phyloP scores from a whole-genome alignment of 73 alveolate genomes.

The Symbiodinium pilosum region DNA sequence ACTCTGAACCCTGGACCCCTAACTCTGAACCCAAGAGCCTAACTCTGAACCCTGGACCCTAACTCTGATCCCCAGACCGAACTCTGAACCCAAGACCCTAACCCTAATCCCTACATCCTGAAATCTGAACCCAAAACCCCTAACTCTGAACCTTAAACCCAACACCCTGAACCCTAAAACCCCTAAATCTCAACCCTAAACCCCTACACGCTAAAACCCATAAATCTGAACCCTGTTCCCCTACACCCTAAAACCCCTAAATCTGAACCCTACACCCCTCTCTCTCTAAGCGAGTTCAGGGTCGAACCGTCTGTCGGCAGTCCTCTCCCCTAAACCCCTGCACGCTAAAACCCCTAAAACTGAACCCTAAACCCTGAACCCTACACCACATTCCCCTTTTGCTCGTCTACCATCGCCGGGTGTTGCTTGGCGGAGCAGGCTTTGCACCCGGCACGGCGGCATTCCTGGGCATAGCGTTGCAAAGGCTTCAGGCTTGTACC shows the following conservation, averaged over 20 bases:
- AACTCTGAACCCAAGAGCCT: neutral
- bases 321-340: too few species aligned
- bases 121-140: too few species aligned
- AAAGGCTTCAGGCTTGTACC: too few species aligned
- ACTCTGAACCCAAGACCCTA: neutral
- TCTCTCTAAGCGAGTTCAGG: too few species aligned
- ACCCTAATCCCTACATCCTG: too few species aligned
- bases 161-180: neutral
- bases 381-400: neutral
- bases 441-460: neutral
- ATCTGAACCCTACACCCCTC: too few species aligned
- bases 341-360: too few species aligned
- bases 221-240: neutral
- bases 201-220: too few species aligned
- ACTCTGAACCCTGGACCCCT: neutral
- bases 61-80: neutral
- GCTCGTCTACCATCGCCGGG: neutral
- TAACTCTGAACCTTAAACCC: too few species aligned
- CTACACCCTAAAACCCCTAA: too few species aligned
- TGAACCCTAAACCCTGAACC: too few species aligned
- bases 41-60: neutral
- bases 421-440: neutral
- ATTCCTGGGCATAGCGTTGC: neutral
- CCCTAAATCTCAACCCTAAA: neutral
- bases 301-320: too few species aligned